Evolutionary conservation across 2,329 filamentous ascomycete genomes (phyloP), one percentile per base, ranked within the genome.

Genomic region (Botrytis aclada): DNA sequence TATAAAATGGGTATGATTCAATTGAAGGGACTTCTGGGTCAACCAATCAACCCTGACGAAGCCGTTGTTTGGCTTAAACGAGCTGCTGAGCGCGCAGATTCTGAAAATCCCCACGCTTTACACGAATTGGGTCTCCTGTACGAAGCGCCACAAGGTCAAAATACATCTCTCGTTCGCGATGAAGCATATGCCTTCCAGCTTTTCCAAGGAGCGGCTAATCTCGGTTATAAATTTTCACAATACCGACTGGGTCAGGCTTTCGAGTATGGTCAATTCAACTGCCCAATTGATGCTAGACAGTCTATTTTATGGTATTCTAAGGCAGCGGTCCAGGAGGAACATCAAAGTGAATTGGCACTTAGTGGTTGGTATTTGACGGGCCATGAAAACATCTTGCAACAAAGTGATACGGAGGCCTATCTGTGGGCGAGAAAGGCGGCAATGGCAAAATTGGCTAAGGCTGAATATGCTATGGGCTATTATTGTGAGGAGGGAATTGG

Each of bases 1-100:
- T 99, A 98, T 85, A 99, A 99, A 83, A 90, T 98, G 83, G 96
- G 96, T 73, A 97, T 98, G 91, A 97, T 99, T 77, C 85, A 93
- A 75, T 88, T 98, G 71, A 98, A 98, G 82, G 96, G 95, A 18
- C 86, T 98, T 41, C 87, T 99, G n/a, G 95, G 95, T 6, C 95
- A 98, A 81, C 88, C 87, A 37, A 89, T 86, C 80, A 97, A 97
- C 80, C 88, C 93, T 4, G 88, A 92, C 61, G 96, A 98, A 83
- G 95, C 94, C 29, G 88, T 98, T 37, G 90, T 89, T 34, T 98
- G 96, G 95, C 87, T 99, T 70, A 97, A 97, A 84, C 90, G 95
- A 62, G 96, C 96, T 3, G 95, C 95, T 0, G 95, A 98, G 77
- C 88, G 90, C 34, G 95, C 95, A 0, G 94, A 98, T 80, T 84